Percentiles rank a stretch among this genome's conserved stretches.
Evolutionary conservation across 352 stramenopile species (phyloP).

Genomic region (Peronospora farinosa): DNA sequence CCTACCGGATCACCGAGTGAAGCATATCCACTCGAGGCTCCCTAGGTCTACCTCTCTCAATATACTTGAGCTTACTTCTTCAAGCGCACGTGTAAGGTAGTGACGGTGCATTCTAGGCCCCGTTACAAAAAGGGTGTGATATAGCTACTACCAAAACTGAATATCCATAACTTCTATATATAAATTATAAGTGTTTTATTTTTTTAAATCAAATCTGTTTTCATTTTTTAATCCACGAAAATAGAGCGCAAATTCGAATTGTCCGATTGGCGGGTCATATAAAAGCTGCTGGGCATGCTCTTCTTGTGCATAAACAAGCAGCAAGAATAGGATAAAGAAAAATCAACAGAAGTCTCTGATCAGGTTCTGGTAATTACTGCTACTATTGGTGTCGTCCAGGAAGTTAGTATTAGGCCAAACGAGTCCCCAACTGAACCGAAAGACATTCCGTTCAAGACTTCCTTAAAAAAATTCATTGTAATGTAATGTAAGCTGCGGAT

Average conservation of each 20-base stretch:
- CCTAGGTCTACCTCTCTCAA: no score
- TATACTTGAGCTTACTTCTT: no score
- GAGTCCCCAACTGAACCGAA: constrained; percentile 4
- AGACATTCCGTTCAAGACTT: constrained; percentile 14
- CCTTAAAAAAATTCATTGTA: constrained; percentile 8
- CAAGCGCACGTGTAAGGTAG: no score
- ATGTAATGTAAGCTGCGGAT: constrained; percentile 26
- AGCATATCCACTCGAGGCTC: no score
- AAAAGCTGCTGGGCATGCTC: constrained; percentile 53
- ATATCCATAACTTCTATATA: no score
- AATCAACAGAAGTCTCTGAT: neutral
- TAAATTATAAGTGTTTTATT: no score
- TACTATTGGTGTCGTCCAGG: constrained; percentile 12
- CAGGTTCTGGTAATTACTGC: constrained; percentile 17
- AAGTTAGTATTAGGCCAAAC: constrained; percentile 8
- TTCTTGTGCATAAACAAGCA: constrained; percentile 35
- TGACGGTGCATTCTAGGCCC: no score
- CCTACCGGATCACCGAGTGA: no score
- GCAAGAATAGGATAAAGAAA: neutral
- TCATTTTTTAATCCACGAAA: constrained; percentile 99
- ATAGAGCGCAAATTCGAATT: constrained; percentile 99
- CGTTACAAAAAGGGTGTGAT: no score
- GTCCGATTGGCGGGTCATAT: constrained; percentile 89
- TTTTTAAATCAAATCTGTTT: no score
- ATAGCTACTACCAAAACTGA: no score